Percentiles rank a stretch among this genome's conserved stretches.
phyloP scores from a whole-genome alignment of 495 filamentous ascomycete species.

The Talaromyces thailandensis region DNA sequence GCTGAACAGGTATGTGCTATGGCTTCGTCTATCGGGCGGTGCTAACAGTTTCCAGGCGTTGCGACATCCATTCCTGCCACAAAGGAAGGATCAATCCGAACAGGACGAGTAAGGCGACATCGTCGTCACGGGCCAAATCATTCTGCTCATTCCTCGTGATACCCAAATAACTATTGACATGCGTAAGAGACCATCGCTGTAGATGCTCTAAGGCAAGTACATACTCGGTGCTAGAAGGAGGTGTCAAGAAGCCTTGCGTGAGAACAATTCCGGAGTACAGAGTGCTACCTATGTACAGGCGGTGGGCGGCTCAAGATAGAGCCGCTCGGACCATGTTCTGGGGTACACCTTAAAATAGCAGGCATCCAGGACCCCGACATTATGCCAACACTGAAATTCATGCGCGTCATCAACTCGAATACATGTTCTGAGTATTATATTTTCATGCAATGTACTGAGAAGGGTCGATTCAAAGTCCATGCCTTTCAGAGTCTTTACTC shows the following conservation, averaged over 20 bases:
- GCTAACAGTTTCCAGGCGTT: constrained; percentile 10
- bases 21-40: neutral
- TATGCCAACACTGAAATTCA: neutral
- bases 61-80: constrained; percentile 11
- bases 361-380: neutral
- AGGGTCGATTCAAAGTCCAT: too few relatives aligned
- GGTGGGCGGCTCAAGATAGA: neutral
- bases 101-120: neutral
- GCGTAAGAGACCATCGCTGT: too few relatives aligned
- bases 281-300: too few relatives aligned
- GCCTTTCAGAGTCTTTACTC: neutral
- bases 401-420: neutral
- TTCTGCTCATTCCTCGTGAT: neutral
- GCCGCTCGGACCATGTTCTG: neutral
- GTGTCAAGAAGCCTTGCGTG: too few relatives aligned
- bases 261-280: too few relatives aligned
- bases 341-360: neutral
- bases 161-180: neutral
- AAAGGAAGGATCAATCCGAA: neutral
- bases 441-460: neutral
- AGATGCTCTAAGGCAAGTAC: too few relatives aligned
- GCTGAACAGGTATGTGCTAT: constrained; percentile 38
- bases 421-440: neutral
- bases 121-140: neutral
- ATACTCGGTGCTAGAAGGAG: too few relatives aligned